Percentiles rank a stretch among this genome's conserved stretches.
phyloP scores from a whole-genome alignment of 768 basidiomycete genomes.

The Suillus americanus region DNA sequence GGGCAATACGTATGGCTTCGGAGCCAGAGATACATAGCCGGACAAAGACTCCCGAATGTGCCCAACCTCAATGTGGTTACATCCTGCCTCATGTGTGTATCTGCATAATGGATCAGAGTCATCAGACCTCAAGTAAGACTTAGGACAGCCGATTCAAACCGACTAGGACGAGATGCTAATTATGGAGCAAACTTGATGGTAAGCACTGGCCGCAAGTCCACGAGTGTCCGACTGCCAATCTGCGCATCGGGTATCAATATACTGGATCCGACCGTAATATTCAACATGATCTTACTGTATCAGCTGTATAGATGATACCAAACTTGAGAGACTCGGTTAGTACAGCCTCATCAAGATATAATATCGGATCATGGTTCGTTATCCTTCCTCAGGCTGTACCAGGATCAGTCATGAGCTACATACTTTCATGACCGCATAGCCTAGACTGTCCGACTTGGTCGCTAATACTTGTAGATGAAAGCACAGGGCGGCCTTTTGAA shows the following conservation, averaged over 20 bases:
- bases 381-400: background rate
- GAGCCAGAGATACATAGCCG: background rate
- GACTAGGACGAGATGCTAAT: background rate
- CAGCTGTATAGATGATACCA: no score
- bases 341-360: background rate
- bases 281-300: no score
- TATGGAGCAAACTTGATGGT: background rate
- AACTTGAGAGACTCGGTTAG: background rate
- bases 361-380: background rate
- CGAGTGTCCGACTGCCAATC: no score
- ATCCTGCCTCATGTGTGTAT: background rate
- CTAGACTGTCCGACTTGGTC: background rate
- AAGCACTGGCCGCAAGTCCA: background rate
- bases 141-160: background rate
- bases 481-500: conserved; percentile 2
- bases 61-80: background rate
- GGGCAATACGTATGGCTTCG: background rate
- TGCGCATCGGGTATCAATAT: background rate
- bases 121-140: background rate
- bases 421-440: conserved; percentile 1
- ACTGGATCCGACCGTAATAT: background rate
- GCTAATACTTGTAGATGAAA: background rate
- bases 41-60: background rate
- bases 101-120: background rate
- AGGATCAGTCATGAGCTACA: no score